Conservation (phyloP, 345 rosid genomes). For the Stellera chamaejasme region DNA sequence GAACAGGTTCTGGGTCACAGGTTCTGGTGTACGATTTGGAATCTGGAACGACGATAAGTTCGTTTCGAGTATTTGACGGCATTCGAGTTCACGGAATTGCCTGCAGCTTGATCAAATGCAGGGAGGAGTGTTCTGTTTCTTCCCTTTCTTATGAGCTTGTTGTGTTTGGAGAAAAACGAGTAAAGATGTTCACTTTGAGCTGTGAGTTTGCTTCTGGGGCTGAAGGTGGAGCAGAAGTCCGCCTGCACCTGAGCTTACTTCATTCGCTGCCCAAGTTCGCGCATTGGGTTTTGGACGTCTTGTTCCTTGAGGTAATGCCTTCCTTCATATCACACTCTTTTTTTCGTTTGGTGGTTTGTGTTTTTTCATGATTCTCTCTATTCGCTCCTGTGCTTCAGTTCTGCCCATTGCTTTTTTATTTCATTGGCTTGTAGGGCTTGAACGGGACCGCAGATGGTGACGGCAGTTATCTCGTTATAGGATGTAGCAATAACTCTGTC, state of each 20-base stretch:
- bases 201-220: conserved; percentile 18
- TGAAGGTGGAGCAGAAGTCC: conserved; percentile 14
- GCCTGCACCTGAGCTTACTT: conserved; percentile 30
- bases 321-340: background rate
- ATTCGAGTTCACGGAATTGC: conserved; percentile 82
- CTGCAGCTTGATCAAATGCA: conserved; percentile 17
- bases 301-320: conserved; percentile 50
- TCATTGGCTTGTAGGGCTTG: conserved; percentile 18
- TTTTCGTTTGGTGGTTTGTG: conserved; percentile 6
- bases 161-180: conserved; percentile 68
- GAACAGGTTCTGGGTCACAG: conserved; percentile 79
- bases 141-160: conserved; percentile 31
- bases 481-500: conserved; percentile 79
- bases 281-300: conserved; percentile 75
- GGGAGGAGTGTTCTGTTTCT: conserved; percentile 14
- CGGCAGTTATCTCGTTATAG: conserved; percentile 51
- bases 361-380: conserved; percentile 8
- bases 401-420: too few relatives aligned
- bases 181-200: conserved; percentile 44
- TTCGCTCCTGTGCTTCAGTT: background rate
- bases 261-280: conserved; percentile 62
- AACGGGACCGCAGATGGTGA: conserved; percentile 19
- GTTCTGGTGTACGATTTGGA: conserved; percentile 53
- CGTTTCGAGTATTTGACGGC: conserved; percentile 78
- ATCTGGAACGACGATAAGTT: conserved; percentile 32